These are phyloP conservation scores for Viola odorata DNA, from an alignment of 345 rosid species.

Conservation along the genomic window DNA sequence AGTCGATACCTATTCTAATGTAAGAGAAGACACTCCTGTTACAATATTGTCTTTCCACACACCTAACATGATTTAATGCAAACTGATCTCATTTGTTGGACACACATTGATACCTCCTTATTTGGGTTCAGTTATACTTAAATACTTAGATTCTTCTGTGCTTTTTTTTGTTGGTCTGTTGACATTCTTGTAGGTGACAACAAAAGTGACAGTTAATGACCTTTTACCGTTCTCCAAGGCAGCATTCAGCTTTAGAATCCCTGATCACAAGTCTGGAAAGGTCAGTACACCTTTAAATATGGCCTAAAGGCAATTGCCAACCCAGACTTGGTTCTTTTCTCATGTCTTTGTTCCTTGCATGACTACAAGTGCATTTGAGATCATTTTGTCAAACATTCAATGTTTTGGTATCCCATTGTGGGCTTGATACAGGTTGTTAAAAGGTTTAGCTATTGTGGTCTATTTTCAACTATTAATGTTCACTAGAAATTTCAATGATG, in stretches of 20 bases:
- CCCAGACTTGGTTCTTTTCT: too few species aligned
- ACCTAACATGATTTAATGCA: neutral
- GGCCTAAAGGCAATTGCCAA: too few species aligned
- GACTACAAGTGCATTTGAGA: too few species aligned
- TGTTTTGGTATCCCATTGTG: too few species aligned
- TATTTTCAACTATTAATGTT: too few species aligned
- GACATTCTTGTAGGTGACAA: slow-evolving; percentile 38
- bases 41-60: neutral
- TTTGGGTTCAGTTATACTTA: slow-evolving; percentile 2
- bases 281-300: slow-evolving; percentile 38
- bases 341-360: too few species aligned
- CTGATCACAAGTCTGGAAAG: slow-evolving; percentile 94
- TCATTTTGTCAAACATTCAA: too few species aligned
- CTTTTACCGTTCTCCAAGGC: slow-evolving; percentile 52
- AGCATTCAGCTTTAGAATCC: slow-evolving; percentile 59
- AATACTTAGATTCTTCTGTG: neutral
- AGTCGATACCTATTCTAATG: slow-evolving; percentile 71
- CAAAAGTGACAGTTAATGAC: slow-evolving; percentile 64
- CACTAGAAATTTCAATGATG: too few species aligned
- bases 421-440: too few species aligned
- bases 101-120: neutral
- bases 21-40: slow-evolving; percentile 24
- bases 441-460: too few species aligned
- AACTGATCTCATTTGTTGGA: neutral
- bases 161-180: neutral